These are phyloP conservation scores for Chrysanthemum makinoi DNA, from an alignment of 129 eudicot species.

Conservation along the genomic window DNA sequence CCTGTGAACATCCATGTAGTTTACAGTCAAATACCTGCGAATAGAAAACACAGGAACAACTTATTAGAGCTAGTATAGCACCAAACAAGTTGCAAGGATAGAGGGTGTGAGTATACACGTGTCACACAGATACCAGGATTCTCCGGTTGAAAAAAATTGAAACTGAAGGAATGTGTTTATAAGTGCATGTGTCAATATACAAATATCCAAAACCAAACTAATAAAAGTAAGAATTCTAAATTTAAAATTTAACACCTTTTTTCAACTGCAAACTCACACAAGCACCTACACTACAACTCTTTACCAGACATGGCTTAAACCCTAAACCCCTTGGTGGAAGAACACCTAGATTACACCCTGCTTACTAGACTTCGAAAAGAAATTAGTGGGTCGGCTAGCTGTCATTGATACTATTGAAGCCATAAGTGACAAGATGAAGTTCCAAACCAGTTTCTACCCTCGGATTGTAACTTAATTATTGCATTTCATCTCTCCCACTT, in stretches of 20 bases:
- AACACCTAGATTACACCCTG: not conserved
- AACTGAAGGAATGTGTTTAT: not conserved
- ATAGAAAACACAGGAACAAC: slow-evolving; percentile 22
- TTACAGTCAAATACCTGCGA: slow-evolving; percentile 94
- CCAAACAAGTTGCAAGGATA: not conserved
- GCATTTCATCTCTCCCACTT: slow-evolving; percentile 3
- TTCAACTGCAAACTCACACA: no score
- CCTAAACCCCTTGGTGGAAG: no score
- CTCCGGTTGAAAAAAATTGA: not conserved
- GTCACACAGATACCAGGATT: not conserved
- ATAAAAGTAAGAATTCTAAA: not conserved
- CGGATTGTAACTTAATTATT: not conserved
- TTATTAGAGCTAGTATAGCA: slow-evolving; percentile 14
- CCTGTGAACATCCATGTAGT: slow-evolving; percentile 98
- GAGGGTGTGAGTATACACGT: not conserved
- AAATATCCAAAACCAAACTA: slow-evolving; percentile 14
- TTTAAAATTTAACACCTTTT: no score
- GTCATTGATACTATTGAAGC: slow-evolving; percentile 2
- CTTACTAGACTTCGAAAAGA: slow-evolving; percentile 4
- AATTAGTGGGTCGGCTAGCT: slow-evolving; percentile 1
- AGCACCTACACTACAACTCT: no score
- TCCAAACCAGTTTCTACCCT: slow-evolving; percentile 2
- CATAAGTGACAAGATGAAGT: slow-evolving; percentile 1
- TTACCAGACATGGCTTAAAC: no score
- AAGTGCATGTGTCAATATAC: slow-evolving; percentile 1